Base-by-base conservation (phyloP, 148 eudicot species). In the Amaranthus palmeri region DNA sequence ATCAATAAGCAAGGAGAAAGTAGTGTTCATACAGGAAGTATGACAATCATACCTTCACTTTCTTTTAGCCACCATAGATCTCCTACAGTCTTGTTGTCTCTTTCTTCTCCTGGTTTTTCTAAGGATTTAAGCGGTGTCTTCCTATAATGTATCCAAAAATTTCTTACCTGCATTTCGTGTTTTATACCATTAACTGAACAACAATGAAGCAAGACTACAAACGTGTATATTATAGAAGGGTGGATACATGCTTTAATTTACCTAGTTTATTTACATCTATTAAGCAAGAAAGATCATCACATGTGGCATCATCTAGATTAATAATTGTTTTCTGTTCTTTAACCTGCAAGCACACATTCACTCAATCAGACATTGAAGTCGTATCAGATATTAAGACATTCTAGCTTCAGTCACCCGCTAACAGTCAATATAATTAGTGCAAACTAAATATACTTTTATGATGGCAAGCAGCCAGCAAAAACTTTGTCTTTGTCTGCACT, bases 91-190 rank as follows among this genome's bases (percentile, higher is more conserved):
- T 70, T 81, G 75, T 70, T 78, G 88, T 84, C 95, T 86, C 85
- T 90, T 90, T 82, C 92, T 83, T 73, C 90, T 86, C 78, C 98
- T 86, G 77, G 98, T 95, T 82, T 83, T 86, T 83, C 85, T 85
- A 70, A 93, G 83, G 73, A 93, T 87, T 15, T 78, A 77, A 55
- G 79, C 80, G 59, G 91, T 88, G 74, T 87, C 89, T 81, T 80
- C 76, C 74, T 78, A 70, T 49, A 82, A 90, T 51, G 81, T 85
- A 11, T 78, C 83, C 58, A 75, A 65, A 74, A 81, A 77, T 74
- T 66, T 82, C 62, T 63, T 81, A 53, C 71, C 92, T 83, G 81
- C 56, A 50, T 69, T 69, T 74, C 73, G 75, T 74, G 72, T 51
- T 53, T 13, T 58, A 69, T 6, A 45, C 17, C 73, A 62, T 71